Conservation (phyloP, 2,329 filamentous ascomycete genomes). For the Trichoderma guizhouense region DNA sequence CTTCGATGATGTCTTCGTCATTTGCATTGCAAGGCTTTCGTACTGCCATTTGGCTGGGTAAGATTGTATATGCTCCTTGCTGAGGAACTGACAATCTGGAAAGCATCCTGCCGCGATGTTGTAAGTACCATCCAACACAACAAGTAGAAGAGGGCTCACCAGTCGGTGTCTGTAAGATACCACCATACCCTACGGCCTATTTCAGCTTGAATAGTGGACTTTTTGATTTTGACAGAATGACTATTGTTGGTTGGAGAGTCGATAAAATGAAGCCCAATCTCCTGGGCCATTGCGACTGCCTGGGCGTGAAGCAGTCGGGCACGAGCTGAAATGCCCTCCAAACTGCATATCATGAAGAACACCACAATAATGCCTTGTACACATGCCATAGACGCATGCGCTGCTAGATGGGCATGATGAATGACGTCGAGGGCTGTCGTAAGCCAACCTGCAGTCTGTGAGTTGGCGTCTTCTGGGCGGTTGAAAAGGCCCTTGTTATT, state of each 20-base stretch:
- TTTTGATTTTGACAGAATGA: conserved; percentile 19
- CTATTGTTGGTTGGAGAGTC: conserved; percentile 29
- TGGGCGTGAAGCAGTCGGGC: conserved; percentile 31
- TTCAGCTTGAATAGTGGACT: conserved; percentile 30
- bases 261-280: conserved; percentile 37
- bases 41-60: conserved; percentile 38
- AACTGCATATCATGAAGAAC: conserved; percentile 37
- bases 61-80: conserved; percentile 35
- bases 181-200: conserved; percentile 43
- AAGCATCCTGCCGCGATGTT: conserved; percentile 30
- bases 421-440: conserved; percentile 35
- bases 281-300: conserved; percentile 31
- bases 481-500: conserved; percentile 27
- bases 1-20: conserved; percentile 36
- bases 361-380: conserved; percentile 38
- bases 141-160: conserved; percentile 26
- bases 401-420: conserved; percentile 31
- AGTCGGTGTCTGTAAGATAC: conserved; percentile 41
- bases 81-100: conserved; percentile 35
- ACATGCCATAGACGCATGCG: conserved; percentile 31
- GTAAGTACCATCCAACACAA: not conserved
- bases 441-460: conserved; percentile 33
- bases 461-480: conserved; percentile 28
- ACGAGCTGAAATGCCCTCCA: conserved; percentile 35
- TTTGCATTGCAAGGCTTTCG: conserved; percentile 38